Evolutionary conservation across 192 early-diverging fungal species (phyloP), one percentile per base, ranked within the genome.

Genomic region (Coemansia sp.): DNA sequence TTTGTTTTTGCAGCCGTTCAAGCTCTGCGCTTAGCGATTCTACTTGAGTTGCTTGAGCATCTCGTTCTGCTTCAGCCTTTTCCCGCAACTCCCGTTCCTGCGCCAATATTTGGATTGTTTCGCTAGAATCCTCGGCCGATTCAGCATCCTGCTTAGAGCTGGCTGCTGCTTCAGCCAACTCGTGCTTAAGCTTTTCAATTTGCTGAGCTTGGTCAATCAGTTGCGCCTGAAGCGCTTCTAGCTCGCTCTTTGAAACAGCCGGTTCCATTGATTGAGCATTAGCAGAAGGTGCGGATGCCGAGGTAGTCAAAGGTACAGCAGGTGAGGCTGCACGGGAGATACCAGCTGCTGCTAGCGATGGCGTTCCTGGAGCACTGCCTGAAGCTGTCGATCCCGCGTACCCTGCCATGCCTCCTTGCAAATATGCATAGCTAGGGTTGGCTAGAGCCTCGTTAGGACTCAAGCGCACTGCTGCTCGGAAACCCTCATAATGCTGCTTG

Each of bases 401-500:
- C 10, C 70, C 55, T 19, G 61, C 59, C 59, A 68, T 67, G 14
- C 59, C 62, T 44, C 70, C 63, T 19, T 72, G 59, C 7, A 70
- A 45, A 35, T 67, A 59, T n/a, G 61, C 56, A 20, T 68, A 77
- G 62, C 30, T 71, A 28, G 72, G 66, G 44, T 66, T 65, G n/a
- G 58, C 50, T 56, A 59, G 23, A 2, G 36, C 42, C 54, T 63
- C 63, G 38, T 61, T 36, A 8, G 59, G 60, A 3, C 52, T 67
- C 46, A 73, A 39, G 43, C 68, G 58, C 47, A 61, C 68, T 2
- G 53, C 47, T 0, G 50, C 50, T 18, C 48, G 61, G 49, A 63
- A 65, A 48, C 69, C 81, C 90, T 93, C 93, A 62, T 87, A 88
- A 19, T 81, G 87, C 36, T 81, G 60, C 62, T 91, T 92, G 66